Conservation (phyloP, 495 filamentous ascomycete genomes). For the Neurospora tetrasperma region DNA sequence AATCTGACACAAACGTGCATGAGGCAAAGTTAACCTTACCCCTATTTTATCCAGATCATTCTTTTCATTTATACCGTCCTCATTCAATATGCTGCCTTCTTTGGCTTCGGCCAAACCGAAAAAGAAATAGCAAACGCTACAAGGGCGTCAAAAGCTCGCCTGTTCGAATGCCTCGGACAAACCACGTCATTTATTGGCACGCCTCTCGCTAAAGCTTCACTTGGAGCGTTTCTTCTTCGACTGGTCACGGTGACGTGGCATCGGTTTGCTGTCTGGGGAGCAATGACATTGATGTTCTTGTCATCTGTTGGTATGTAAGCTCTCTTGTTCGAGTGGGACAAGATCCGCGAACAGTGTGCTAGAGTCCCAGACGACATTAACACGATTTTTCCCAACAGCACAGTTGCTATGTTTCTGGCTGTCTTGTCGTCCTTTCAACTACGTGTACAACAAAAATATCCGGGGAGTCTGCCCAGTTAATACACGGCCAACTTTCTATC, state of each 20-base stretch:
- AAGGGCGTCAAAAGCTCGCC: not conserved
- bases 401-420: conserved; percentile 21
- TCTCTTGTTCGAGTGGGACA: not conserved
- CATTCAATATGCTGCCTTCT: conserved; percentile 16
- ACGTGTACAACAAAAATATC: conserved; percentile 15
- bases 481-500: conserved; percentile 14
- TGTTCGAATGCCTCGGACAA: conserved; percentile 5
- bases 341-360: not conserved
- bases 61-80: conserved; percentile 18
- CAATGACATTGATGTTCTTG: conserved; percentile 12
- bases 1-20: not conserved
- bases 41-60: conserved; percentile 1
- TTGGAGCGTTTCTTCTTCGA: conserved; percentile 23
- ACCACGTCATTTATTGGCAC: conserved; percentile 19
- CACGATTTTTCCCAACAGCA: conserved; percentile 9
- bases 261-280: conserved; percentile 22
- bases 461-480: conserved; percentile 11
- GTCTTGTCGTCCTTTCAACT: conserved; percentile 11
- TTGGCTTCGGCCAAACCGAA: conserved; percentile 14
- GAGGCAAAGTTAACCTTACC: not conserved
- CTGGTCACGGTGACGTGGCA: conserved; percentile 24
- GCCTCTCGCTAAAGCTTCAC: conserved; percentile 22
- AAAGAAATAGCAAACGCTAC: conserved; percentile 10
- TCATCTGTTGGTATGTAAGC: conserved; percentile 13
- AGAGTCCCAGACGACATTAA: not conserved